phyloP scores from a whole-genome alignment of 768 basidiomycete genomes.

The Tylopilus cervinicoccineus region DNA sequence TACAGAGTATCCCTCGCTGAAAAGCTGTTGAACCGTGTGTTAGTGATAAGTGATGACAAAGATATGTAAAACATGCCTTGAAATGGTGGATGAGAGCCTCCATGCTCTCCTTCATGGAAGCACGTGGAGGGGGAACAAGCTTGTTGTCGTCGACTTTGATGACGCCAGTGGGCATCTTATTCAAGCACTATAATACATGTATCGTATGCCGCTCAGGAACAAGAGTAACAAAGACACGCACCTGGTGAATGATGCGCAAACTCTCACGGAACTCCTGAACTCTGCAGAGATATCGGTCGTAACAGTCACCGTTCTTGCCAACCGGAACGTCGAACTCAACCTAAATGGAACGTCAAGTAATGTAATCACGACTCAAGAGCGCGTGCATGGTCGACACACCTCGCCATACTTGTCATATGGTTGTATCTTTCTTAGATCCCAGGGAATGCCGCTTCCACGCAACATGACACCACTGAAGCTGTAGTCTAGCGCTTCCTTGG shows the following conservation, averaged over 20 bases:
- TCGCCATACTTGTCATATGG: conserved; percentile 98
- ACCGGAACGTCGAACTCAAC: conserved; percentile 98
- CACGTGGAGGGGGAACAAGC: conserved; percentile 91
- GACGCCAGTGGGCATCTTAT: conserved; percentile 93
- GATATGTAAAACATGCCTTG: conserved; percentile 51
- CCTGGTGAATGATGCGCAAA: conserved; percentile 81
- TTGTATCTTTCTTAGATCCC: conserved; percentile 89
- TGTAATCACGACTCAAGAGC: background rate
- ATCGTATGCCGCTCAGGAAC: background rate
- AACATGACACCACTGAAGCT: conserved; percentile 97
- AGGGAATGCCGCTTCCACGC: conserved; percentile 86
- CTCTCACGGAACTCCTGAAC: conserved; percentile 98
- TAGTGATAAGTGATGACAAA: background rate
- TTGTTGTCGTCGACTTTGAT: conserved; percentile 98
- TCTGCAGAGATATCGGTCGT: conserved; percentile 95
- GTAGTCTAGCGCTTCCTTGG: conserved; percentile 88
- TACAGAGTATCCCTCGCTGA: conserved; percentile 95
- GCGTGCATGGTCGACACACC: conserved; percentile 35
- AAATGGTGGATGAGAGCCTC: conserved; percentile 98
- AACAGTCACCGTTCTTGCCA: conserved; percentile 95
- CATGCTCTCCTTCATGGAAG: conserved; percentile 99
- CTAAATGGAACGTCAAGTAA: conserved; percentile 31
- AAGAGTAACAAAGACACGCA: conserved; percentile 18
- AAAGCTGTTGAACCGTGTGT: conserved; percentile 53
- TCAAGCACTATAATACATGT: conserved; percentile 66